Evolutionary conservation across 2,329 filamentous ascomycete species (phyloP), one percentile per base, ranked within the genome.

Genomic region (Botrytis tulipae): DNA sequence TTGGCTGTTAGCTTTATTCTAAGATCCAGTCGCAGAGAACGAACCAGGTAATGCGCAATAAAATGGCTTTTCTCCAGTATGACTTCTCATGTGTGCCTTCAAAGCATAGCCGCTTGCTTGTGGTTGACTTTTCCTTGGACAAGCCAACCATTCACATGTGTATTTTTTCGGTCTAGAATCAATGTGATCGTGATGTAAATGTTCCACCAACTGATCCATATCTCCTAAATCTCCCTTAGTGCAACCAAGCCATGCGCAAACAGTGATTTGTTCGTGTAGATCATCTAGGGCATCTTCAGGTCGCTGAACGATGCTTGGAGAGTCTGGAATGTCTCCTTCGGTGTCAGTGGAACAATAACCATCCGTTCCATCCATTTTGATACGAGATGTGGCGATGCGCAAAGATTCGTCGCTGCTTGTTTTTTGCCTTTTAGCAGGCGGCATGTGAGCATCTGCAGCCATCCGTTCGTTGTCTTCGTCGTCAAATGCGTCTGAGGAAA

Each of bases 51-150:
- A 84, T 44, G 94, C 93, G 83, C 96, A 99, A 84, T 97, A 98
- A 82, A 98, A 98, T 0, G 96, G 96, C 84, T 99, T 99, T 86
- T 99, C 96, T 80, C 96, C 89, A 1, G 96, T 99, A 82, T 99
- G 96, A 81, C 95, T 98, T 78, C 96, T 88, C 95, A 99, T 97
- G 81, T 99, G 96, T 16, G 96, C 96, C 82, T 97, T 95, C 76
- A 99, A 85, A 7, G 96, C 96, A 84, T 99, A 99, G 3, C 94
- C 96, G 80, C 94, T 97, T 1, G 95, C 95, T 83, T 99, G 96
- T 29, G 93, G 91, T 83, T 96, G 90, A 74, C 94, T 94, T 84
- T 97, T 98, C 75, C 95, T 86, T 71, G 87, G 88, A 82, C 96
- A 99, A 77, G 95, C 95, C 74, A 89, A 90, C 96, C 96, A 99